Conservation (phyloP, 768 basidiomycete species). For the Mycena capillaripes region DNA sequence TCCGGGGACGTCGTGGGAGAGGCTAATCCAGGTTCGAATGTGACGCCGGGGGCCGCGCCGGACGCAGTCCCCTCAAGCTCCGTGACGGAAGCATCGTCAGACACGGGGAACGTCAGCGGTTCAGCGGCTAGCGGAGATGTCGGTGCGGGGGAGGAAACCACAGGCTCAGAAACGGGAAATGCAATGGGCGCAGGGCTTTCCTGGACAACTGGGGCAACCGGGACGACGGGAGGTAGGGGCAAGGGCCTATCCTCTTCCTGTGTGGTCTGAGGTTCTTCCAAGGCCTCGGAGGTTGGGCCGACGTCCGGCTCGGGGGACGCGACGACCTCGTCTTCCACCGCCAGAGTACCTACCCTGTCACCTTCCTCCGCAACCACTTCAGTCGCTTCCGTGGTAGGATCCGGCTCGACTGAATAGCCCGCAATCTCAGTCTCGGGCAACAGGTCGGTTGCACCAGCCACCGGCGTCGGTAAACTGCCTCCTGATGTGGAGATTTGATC, state of each 20-base stretch:
- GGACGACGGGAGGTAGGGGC: neutral
- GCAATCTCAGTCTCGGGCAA: slow-evolving; percentile 46
- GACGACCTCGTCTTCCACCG: slow-evolving; percentile 7
- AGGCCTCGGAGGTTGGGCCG: neutral
- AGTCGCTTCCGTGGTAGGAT: slow-evolving; percentile 38
- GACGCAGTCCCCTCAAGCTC: slow-evolving; percentile 45
- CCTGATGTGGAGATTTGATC: slow-evolving; percentile 82
- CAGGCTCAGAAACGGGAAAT: slow-evolving; percentile 35
- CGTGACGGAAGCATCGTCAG: slow-evolving; percentile 41
- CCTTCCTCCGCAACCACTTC: slow-evolving; percentile 17
- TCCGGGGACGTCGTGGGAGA: slow-evolving; percentile 82
- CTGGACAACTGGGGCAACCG: neutral
- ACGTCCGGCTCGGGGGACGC: slow-evolving; percentile 4
- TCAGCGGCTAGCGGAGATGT: slow-evolving; percentile 38
- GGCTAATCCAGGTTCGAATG: slow-evolving; percentile 72
- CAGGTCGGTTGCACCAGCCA: slow-evolving; percentile 46
- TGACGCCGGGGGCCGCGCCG: slow-evolving; percentile 62
- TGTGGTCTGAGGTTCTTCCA: slow-evolving; percentile 4
- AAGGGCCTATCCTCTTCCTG: too few species aligned
- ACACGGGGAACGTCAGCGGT: slow-evolving; percentile 50
- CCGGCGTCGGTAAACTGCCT: slow-evolving; percentile 54
- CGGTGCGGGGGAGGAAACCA: neutral
- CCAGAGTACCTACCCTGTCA: neutral
- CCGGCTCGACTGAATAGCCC: slow-evolving; percentile 59
- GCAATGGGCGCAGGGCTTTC: slow-evolving; percentile 30